Evolutionary conservation across 306 rosid species (phyloP), one percentile per base, ranked within the genome.

Genomic region (Ormosia semicastrata): DNA sequence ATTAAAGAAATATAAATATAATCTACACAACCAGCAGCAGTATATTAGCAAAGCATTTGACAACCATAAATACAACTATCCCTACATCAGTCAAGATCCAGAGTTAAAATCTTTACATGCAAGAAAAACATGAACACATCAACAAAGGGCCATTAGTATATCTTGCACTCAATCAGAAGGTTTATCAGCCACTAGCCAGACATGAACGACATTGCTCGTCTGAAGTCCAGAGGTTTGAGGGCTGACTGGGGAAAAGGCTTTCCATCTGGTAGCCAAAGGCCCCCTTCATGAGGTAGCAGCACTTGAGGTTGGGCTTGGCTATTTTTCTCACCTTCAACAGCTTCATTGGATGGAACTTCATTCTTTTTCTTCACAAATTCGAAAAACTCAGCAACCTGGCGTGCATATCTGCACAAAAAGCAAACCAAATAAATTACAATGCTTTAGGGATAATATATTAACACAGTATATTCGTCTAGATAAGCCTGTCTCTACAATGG

Each of bases 301-400:
- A 91, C 73, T 74, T 89, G 91, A 33, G 83, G 89, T 57, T 86
- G 95, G 81, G 73, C 91, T 71, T 84, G 91, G 83, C 73, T 46
- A 71, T 66, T 83, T 44, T 76, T 90, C 41, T 71, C 81, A 33
- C 66, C 89, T 86, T 78, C 84, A n/a, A 73, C 69, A 52, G 75
- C 90, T 69, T 89, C 88, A n/a, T 74, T 47, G 2, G 88, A 71
- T 46, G 90, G 53, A 77, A 70, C 86, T 73, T 82, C 93, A 12
- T 89, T 88, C 89, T 85, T 91, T 60, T 92, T 92, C 93, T 95
- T 95, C 58, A 95, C 99, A 81, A 87, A 95, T 83, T 92, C 97
- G 78, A 95, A 95, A 81, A 95, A 95, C 86, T 92, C 91, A 0
- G 98, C 98, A 64, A 95, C 97, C 86, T 95, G 99, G 40, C 92